Base-by-base conservation (phyloP, 495 filamentous ascomycete genomes). In the Daldinia decipiens region DNA sequence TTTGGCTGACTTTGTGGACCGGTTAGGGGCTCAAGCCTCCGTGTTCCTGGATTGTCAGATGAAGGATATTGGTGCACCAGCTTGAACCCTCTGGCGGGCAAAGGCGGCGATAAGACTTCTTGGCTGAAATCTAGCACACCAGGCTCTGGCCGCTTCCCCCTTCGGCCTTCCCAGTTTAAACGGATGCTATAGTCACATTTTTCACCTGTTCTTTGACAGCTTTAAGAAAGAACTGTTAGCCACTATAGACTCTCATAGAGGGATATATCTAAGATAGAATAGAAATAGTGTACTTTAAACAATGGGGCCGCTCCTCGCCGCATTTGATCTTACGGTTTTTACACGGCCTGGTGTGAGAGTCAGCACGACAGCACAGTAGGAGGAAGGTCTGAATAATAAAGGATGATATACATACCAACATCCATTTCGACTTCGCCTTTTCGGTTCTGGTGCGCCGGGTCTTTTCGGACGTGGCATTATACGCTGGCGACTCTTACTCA, bases 241-340 rank as follows among this genome's bases (percentile, higher is more conserved):
- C 31, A 24, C 31, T 8, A 17, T n/a, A 43, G 38, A 58, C 19
- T 54, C 36, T 58, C 40, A 34, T 26, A 31, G 26, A 31, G 47
- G 59, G 19, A 38, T 43, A 24, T 5, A 61, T 29, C 13, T 27
- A n/a, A 61, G 53, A 62, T 19, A 34, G 51, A 70, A 59, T 47
- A 59, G 53, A 58, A 68, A 38, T 17, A 43, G 19, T 59, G 51
- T 80, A 80, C 78, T 94, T 94, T 56, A 86, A 74, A 77, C 93
- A 97, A 74, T 80, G 79, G 9, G 93, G 93, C 72, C 91, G 92
- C 75, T 92, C 90, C 76, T 96, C 93, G 19, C 91, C 93, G 76
- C 93, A 95, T 82, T 97, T 95, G 68, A 95, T 89, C 77, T 95
- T 97, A 58, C 91, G 86, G 59, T 88, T 86, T 79, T 96, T 96